Conservation (phyloP, 2,329 filamentous ascomycete species). For the Aspergillus costaricaensis region DNA sequence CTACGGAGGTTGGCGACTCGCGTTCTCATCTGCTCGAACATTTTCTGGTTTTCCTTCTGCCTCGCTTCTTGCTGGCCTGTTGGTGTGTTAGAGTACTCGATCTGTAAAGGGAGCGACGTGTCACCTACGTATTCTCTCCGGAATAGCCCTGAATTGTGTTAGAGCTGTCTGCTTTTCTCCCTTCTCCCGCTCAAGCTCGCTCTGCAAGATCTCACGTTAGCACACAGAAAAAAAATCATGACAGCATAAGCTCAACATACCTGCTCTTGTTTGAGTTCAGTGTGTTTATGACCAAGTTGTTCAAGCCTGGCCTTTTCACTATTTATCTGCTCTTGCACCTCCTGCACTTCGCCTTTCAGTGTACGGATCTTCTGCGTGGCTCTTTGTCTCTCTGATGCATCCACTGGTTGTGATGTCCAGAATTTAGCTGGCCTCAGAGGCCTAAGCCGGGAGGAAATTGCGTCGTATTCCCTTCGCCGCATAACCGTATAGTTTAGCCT, state of each 20-base stretch:
- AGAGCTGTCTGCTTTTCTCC: constrained; percentile 65
- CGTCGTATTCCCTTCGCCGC: constrained; percentile 78
- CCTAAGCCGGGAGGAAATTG: constrained; percentile 68
- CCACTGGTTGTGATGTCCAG: constrained; percentile 79
- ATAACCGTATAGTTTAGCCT: constrained; percentile 64
- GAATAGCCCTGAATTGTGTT: constrained; percentile 66
- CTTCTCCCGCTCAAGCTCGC: constrained; percentile 59
- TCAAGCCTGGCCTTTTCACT: constrained; percentile 32
- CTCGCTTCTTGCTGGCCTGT: constrained; percentile 50
- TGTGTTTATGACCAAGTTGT: constrained; percentile 25
- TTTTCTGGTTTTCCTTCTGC: constrained; percentile 43
- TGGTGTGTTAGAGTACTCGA: constrained; percentile 32
- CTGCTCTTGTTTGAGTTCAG: constrained; percentile 41
- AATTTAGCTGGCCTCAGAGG: constrained; percentile 62
- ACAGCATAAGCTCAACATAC: constrained; percentile 34
- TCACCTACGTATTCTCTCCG: constrained; percentile 67
- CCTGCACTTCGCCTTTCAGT: constrained; percentile 46
- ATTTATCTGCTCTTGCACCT: constrained; percentile 30
- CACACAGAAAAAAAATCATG: neutral
- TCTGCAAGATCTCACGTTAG: constrained; percentile 22
- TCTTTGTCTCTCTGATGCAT: constrained; percentile 59
- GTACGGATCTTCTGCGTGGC: constrained; percentile 55
- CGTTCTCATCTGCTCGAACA: constrained; percentile 46
- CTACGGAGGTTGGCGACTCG: constrained; percentile 56
- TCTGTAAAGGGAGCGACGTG: constrained; percentile 15